Evolutionary conservation across 371 early-diverging fungal species (phyloP).

Genomic region (Batrachochytrium dendrobatidis): DNA sequence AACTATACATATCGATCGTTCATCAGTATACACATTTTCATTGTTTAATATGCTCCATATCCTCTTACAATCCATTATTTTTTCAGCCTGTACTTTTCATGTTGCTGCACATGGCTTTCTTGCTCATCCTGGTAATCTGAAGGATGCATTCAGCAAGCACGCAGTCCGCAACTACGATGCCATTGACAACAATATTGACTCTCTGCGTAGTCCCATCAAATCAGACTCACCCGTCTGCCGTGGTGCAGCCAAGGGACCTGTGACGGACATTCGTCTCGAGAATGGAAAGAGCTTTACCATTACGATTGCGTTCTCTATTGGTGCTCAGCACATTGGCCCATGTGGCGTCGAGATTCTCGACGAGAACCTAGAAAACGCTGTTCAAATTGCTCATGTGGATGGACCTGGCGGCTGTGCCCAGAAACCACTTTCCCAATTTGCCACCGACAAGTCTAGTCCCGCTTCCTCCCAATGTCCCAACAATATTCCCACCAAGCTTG

Average conservation of each 20-base stretch:
- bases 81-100: too few relatives aligned
- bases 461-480: conserved; percentile 20
- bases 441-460: conserved; percentile 5
- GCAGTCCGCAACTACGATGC: conserved; percentile 13
- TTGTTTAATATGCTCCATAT: too few relatives aligned
- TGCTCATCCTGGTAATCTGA: conserved; percentile 7
- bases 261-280: conserved; percentile 4
- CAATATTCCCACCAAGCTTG: conserved; percentile 9
- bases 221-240: conserved; percentile 8
- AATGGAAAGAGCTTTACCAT: conserved; percentile 18
- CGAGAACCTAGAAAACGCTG: conserved; percentile 6
- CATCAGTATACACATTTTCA: too few relatives aligned
- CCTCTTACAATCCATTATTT: too few relatives aligned
- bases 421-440: conserved; percentile 13
- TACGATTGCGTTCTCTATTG: conserved; percentile 20
- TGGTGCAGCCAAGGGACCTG: conserved; percentile 6
- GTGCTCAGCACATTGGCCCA: conserved; percentile 27
- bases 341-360: conserved; percentile 25
- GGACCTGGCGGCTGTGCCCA: conserved; percentile 19
- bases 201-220: conserved; percentile 14
- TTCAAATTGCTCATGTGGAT: conserved; percentile 7
- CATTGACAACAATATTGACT: conserved; percentile 12
- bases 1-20: too few relatives aligned
- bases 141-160: not conserved
- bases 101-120: conserved; percentile 23